Conservation (phyloP, 805 yeast genomes). For the Blastobotrys terrestris region DNA sequence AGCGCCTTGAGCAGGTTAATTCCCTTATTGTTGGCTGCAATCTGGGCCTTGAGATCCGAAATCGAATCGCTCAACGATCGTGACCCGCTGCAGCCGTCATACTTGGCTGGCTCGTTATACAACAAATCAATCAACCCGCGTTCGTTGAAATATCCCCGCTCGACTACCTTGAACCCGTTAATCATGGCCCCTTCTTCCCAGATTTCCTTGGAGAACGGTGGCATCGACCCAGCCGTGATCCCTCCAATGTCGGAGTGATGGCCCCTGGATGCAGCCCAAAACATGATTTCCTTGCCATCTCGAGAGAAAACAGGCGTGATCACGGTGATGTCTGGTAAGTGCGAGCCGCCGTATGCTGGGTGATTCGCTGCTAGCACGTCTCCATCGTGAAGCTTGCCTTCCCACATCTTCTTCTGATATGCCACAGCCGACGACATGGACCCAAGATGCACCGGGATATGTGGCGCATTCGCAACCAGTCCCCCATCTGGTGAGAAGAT, state of each 20-base stretch:
- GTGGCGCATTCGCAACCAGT: slow-evolving; percentile 82
- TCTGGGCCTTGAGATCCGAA: slow-evolving; percentile 78
- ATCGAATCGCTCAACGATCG: slow-evolving; percentile 78
- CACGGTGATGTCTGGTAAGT: slow-evolving; percentile 85
- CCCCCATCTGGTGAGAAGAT: slow-evolving; percentile 71
- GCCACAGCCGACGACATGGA: slow-evolving; percentile 79
- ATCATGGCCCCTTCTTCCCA: slow-evolving; percentile 92
- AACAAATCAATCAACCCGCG: slow-evolving; percentile 56
- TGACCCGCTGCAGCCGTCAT: slow-evolving; percentile 86
- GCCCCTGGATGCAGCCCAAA: slow-evolving; percentile 90
- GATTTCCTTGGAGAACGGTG: slow-evolving; percentile 78
- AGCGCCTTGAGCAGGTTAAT: slow-evolving; percentile 56
- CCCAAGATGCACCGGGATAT: slow-evolving; percentile 80
- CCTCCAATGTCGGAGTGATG: slow-evolving; percentile 98
- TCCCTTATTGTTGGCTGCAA: slow-evolving; percentile 86
- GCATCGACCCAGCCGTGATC: slow-evolving; percentile 88
- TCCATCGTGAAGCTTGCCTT: slow-evolving; percentile 57
- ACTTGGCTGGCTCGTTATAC: slow-evolving; percentile 67
- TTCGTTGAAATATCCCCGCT: slow-evolving; percentile 69
- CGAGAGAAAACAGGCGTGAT: slow-evolving; percentile 81
- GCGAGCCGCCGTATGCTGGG: slow-evolving; percentile 83
- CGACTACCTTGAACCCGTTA: slow-evolving; percentile 66
- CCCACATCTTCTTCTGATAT: slow-evolving; percentile 61
- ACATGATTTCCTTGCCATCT: slow-evolving; percentile 48
- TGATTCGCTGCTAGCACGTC: slow-evolving; percentile 76